Percentiles rank a stretch among this genome's conserved stretches.
phyloP scores from a whole-genome alignment of 2,329 filamentous ascomycete genomes.

The Aspergillus texensis region DNA sequence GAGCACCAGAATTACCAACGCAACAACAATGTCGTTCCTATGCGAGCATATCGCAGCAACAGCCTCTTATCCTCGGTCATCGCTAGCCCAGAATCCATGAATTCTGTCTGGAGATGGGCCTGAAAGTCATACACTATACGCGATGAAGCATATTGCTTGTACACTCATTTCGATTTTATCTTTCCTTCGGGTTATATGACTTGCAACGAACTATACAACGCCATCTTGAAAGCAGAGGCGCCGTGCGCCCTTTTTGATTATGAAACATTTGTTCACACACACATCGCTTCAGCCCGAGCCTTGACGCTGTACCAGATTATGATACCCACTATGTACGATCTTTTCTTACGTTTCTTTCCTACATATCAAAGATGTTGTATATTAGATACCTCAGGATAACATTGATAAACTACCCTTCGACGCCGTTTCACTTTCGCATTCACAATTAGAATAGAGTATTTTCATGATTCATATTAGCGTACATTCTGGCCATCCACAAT shows the following conservation, averaged over 20 bases:
- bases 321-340: slow-evolving; percentile 12
- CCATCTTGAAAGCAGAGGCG: not conserved
- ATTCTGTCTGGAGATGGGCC: slow-evolving; percentile 44
- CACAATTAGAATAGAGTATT: not conserved
- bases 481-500: not conserved
- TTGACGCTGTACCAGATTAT: not conserved
- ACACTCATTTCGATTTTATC: not conserved
- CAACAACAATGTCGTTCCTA: slow-evolving; percentile 17
- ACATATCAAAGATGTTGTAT: not conserved
- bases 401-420: not conserved
- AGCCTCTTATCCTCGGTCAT: slow-evolving; percentile 29
- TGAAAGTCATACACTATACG: slow-evolving; percentile 19
- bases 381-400: not conserved
- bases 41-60: slow-evolving; percentile 17
- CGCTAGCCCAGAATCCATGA: slow-evolving; percentile 26
- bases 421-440: no score
- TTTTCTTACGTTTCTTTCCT: not conserved
- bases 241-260: not conserved
- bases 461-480: not conserved
- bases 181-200: not conserved
- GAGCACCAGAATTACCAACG: slow-evolving; percentile 35
- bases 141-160: not conserved
- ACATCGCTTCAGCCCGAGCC: not conserved
- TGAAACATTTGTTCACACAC: not conserved
- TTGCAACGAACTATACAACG: not conserved